Percentiles rank a stretch among this genome's conserved stretches.
phyloP scores from a whole-genome alignment of 2,329 filamentous ascomycete genomes.

The Phoma herbarum region DNA sequence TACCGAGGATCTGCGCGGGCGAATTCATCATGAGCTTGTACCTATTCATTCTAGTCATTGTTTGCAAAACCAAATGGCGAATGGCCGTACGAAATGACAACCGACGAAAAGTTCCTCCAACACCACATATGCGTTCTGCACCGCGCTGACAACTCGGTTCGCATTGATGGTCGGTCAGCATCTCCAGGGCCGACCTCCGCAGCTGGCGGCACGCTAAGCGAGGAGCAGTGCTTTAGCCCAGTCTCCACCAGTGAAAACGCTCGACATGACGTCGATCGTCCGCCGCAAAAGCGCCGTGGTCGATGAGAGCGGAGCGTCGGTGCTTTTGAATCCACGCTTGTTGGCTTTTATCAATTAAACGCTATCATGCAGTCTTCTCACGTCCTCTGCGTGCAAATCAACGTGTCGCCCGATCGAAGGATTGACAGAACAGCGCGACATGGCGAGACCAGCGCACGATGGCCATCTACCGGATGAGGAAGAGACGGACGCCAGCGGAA shows the following conservation, averaged over 20 bases:
- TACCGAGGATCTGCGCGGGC: neutral
- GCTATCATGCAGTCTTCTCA: conserved; percentile 1
- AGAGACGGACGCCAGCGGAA: conserved; percentile 22
- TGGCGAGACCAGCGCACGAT: conserved; percentile 5
- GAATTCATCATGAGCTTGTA: neutral
- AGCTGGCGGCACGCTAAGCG: conserved; percentile 14
- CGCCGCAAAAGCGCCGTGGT: conserved; percentile 11
- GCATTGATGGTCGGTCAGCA: neutral
- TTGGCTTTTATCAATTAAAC: conserved; percentile 8
- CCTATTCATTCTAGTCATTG: neutral
- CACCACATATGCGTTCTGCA: neutral
- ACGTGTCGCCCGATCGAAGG: conserved; percentile 2
- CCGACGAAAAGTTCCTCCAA: neutral
- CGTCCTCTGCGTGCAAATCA: neutral
- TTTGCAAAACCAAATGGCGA: neutral
- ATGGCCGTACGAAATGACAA: neutral
- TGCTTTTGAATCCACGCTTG: conserved; percentile 15
- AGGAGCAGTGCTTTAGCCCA: conserved; percentile 10
- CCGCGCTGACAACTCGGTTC: conserved; percentile 3
- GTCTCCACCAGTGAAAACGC: conserved; percentile 2
- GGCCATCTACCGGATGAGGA: conserved; percentile 18
- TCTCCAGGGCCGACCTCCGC: conserved; percentile 4
- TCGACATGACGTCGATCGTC: conserved; percentile 24
- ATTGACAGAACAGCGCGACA: neutral
- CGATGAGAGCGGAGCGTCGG: conserved; percentile 26